phyloP scores from a whole-genome alignment of 1,284 basidiomycete genomes.

The Taiwanofungus camphoratus region DNA sequence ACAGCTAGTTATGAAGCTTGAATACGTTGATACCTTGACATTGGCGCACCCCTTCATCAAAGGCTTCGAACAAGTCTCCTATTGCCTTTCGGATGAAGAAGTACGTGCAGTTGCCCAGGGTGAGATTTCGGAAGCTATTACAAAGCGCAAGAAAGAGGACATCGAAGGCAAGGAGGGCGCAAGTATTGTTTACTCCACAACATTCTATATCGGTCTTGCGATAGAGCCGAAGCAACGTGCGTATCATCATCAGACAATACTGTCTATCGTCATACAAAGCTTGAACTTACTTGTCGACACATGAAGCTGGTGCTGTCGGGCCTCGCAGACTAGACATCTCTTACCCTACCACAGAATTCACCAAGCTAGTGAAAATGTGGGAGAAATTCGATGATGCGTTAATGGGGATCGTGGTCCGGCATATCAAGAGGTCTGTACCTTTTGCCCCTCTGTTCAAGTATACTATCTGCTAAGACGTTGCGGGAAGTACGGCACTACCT shows the following conservation, averaged over 20 bases:
- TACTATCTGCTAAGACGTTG: constrained; percentile 13
- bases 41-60: constrained; percentile 95
- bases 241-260: constrained; percentile 25
- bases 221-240: constrained; percentile 90
- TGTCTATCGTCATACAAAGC: background rate
- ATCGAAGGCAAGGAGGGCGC: constrained; percentile 73
- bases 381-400: constrained; percentile 89
- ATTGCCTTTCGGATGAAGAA: constrained; percentile 85
- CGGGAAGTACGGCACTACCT: constrained; percentile 60
- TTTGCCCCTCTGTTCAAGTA: constrained; percentile 4
- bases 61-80: constrained; percentile 84
- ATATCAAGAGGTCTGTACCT: constrained; percentile 79
- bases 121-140: constrained; percentile 69
- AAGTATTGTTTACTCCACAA: constrained; percentile 84
- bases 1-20: constrained; percentile 95
- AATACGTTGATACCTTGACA: constrained; percentile 87
- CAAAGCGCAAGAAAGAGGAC: constrained; percentile 75
- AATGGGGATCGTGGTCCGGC: constrained; percentile 93
- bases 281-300: constrained; percentile 13
- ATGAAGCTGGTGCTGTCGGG: constrained; percentile 59
- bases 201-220: constrained; percentile 93
- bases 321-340: constrained; percentile 90
- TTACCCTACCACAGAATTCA: constrained; percentile 95
- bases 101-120: constrained; percentile 87
- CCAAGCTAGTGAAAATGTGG: constrained; percentile 93